Evolutionary conservation across 129 eudicot species (phyloP).

Genomic region (Logfia minima): DNA sequence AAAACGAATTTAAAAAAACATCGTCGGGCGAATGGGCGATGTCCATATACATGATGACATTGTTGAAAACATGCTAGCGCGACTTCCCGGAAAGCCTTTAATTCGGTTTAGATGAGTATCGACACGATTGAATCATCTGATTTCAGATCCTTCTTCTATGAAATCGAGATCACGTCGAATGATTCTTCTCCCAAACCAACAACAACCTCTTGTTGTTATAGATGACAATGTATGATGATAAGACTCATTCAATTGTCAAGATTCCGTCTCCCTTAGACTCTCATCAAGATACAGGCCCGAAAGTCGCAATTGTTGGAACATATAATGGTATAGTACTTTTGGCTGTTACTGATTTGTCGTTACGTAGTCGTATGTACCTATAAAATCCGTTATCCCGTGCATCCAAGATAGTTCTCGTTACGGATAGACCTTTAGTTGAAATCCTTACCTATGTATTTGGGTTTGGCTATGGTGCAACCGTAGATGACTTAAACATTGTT

Average conservation of each 20-base stretch:
- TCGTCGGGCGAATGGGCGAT: no score
- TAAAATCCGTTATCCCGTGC: conserved; percentile 5
- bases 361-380: neutral
- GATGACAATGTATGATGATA: neutral
- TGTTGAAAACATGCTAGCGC: no score
- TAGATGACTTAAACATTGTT: conserved; percentile 4
- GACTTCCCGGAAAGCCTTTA: no score
- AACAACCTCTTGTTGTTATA: neutral
- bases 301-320: neutral
- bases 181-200: neutral
- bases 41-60: no score
- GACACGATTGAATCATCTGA: neutral
- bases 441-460: neutral
- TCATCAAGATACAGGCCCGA: no score
- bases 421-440: no score
- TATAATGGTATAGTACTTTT: conserved; percentile 3
- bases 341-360: neutral
- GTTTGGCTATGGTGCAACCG: conserved; percentile 7
- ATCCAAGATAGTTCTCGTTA: neutral
- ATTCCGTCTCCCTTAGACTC: neutral
- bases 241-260: neutral
- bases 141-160: conserved; percentile 9
- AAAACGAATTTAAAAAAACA: no score
- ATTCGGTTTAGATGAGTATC: neutral
- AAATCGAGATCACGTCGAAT: neutral